These are phyloP conservation scores for Boletus semigastroideus DNA, from an alignment of 1,284 basidiomycete species.

Conservation along the genomic window DNA sequence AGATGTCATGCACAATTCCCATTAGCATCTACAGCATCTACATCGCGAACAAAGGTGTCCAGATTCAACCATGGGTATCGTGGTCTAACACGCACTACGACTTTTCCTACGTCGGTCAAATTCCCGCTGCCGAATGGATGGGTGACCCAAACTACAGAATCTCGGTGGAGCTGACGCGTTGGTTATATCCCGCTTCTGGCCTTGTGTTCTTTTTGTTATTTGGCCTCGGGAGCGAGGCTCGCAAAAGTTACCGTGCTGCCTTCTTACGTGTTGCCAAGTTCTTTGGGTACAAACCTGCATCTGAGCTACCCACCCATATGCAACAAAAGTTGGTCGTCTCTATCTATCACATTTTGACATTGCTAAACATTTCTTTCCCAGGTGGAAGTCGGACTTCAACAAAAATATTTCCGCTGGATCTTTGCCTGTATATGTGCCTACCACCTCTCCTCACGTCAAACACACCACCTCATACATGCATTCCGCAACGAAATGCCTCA, in stretches of 20 bases:
- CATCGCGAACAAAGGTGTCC: slow-evolving; percentile 32
- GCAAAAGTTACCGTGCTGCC: slow-evolving; percentile 31
- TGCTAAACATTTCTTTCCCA: slow-evolving; percentile 3
- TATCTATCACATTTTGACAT: background rate
- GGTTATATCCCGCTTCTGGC: slow-evolving; percentile 38
- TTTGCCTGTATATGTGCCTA: slow-evolving; percentile 21
- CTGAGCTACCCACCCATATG: background rate
- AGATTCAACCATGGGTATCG: slow-evolving; percentile 39
- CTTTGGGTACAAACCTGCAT: slow-evolving; percentile 17
- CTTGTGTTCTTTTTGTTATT: slow-evolving; percentile 46
- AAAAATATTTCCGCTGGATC: slow-evolving; percentile 21
- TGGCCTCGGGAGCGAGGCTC: slow-evolving; percentile 41
- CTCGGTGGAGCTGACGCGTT: slow-evolving; percentile 34
- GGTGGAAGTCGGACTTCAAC: slow-evolving; percentile 9
- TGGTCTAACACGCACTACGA: slow-evolving; percentile 43
- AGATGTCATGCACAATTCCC: slow-evolving; percentile 40
- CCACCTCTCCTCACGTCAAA: slow-evolving; percentile 6
- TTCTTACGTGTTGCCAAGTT: slow-evolving; percentile 9
- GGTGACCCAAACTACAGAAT: slow-evolving; percentile 16
- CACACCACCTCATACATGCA: background rate
- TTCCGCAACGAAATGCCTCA: background rate
- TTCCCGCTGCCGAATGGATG: slow-evolving; percentile 28
- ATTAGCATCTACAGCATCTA: slow-evolving; percentile 36
- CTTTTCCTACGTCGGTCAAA: slow-evolving; percentile 38
- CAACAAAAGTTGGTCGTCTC: slow-evolving; percentile 16